phyloP scores from a whole-genome alignment of 2,329 filamentous ascomycete species.

The Epichloe bromicola region DNA sequence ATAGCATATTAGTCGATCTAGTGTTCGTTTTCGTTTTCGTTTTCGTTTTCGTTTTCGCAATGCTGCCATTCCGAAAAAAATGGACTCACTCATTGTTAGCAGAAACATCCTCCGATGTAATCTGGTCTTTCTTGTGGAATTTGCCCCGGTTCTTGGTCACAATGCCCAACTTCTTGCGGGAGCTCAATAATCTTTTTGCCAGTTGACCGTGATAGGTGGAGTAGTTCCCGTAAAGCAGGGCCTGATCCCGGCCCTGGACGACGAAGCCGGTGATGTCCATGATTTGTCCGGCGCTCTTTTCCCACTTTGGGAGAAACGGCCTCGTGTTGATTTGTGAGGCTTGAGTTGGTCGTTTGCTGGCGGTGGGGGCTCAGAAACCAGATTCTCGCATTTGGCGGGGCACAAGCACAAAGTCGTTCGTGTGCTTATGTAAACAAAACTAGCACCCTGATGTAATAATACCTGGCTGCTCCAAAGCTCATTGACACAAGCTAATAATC shows the following conservation, averaged over 20 bases:
- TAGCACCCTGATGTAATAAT: neutral
- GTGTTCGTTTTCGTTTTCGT: constrained; percentile 3
- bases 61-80: neutral
- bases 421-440: neutral
- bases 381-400: neutral
- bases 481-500: too few relatives aligned
- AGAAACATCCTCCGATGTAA: constrained; percentile 64
- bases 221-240: constrained; percentile 81
- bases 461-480: too few relatives aligned
- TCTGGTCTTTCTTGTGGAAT: constrained; percentile 55
- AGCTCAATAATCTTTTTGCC: constrained; percentile 66
- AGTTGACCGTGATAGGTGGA: constrained; percentile 70
- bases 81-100: constrained; percentile 4
- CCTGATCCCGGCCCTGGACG: constrained; percentile 65
- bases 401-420: neutral
- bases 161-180: constrained; percentile 74
- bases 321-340: neutral
- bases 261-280: constrained; percentile 92
- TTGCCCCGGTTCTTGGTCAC: constrained; percentile 78
- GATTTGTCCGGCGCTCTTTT: neutral
- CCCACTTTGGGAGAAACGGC: neutral
- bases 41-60: constrained; percentile 5
- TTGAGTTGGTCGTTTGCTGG: neutral
- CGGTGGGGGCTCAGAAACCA: neutral
- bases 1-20: neutral